phyloP scores from a whole-genome alignment of 108 stramenopile species.

The Pelagomonas calceolata region DNA sequence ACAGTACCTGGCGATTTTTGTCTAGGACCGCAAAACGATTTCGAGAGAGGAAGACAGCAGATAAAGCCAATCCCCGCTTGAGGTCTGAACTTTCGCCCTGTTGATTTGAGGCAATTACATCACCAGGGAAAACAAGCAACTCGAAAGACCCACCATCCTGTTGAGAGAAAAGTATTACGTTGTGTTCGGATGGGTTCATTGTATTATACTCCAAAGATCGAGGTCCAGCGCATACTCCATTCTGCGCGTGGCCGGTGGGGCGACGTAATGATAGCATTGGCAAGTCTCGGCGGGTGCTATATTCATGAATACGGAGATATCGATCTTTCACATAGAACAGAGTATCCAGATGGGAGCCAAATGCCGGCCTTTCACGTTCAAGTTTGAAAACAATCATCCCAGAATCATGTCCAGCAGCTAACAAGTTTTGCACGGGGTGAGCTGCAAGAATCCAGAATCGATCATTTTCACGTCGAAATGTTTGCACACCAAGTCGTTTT shows the following conservation, averaged over 20 bases:
- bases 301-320: constrained; percentile 86
- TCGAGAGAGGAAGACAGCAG: constrained; percentile 82
- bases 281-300: constrained; percentile 67
- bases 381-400: constrained; percentile 99
- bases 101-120: constrained; percentile 42
- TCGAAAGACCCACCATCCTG: constrained; percentile 91
- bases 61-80: constrained; percentile 76
- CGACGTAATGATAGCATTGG: constrained; percentile 79
- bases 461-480: constrained; percentile 93
- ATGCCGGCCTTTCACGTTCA: constrained; percentile 90
- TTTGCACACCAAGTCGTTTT: constrained; percentile 95
- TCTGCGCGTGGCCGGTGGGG: constrained; percentile 70
- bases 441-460: constrained; percentile 94
- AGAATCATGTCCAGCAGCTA: constrained; percentile 96
- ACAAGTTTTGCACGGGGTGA: constrained; percentile 80
- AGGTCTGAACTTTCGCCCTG: constrained; percentile 52
- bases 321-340: constrained; percentile 91
- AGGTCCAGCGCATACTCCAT: constrained; percentile 78
- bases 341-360: constrained; percentile 46
- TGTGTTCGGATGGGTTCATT: constrained; percentile 82
- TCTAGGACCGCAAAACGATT: constrained; percentile 92
- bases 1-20: constrained; percentile 56
- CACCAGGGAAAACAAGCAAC: constrained; percentile 74
- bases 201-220: constrained; percentile 82
- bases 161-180: constrained; percentile 74